Evolutionary conservation across 208 protist species (phyloP).

Genomic region (Strigomonas galati): DNA sequence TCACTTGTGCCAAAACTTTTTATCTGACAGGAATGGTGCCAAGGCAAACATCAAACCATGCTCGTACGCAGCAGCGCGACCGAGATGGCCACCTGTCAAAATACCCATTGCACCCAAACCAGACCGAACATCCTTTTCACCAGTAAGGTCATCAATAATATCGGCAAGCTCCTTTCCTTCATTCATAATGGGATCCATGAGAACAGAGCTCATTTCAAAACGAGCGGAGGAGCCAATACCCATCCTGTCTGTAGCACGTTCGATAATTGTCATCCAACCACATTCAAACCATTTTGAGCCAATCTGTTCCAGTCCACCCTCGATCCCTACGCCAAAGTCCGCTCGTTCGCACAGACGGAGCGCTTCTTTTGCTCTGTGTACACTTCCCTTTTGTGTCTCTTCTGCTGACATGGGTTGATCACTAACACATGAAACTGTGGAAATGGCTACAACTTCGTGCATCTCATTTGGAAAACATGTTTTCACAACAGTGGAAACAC

Average conservation of each 20-base stretch:
- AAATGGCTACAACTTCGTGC: conserved; percentile 42
- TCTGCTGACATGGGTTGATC: conserved; percentile 78
- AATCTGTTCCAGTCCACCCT: conserved; percentile 73
- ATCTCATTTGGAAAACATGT: conserved; percentile 52
- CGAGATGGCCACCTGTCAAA: conserved; percentile 63
- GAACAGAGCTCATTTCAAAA: conserved; percentile 70
- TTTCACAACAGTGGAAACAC: conserved; percentile 33
- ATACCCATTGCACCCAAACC: conserved; percentile 78
- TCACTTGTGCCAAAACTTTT: conserved; percentile 58
- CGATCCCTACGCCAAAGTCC: conserved; percentile 72
- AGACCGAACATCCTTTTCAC: conserved; percentile 69
- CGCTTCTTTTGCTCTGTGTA: conserved; percentile 48
- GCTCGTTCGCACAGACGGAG: conserved; percentile 39
- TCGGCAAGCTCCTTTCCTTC: conserved; percentile 74
- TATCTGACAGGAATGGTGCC: conserved; percentile 71
- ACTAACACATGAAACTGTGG: conserved; percentile 47
- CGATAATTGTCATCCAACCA: conserved; percentile 75
- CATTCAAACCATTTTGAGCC: conserved; percentile 73
- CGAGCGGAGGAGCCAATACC: conserved; percentile 72
- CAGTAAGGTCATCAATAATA: conserved; percentile 77
- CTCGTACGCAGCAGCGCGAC: conserved; percentile 54
- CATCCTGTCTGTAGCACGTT: conserved; percentile 38
- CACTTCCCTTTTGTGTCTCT: conserved; percentile 49
- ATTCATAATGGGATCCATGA: conserved; percentile 65
- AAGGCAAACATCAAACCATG: conserved; percentile 81